phyloP scores from a whole-genome alignment of 1,284 basidiomycete genomes.

The Melampsora larici-populina region DNA sequence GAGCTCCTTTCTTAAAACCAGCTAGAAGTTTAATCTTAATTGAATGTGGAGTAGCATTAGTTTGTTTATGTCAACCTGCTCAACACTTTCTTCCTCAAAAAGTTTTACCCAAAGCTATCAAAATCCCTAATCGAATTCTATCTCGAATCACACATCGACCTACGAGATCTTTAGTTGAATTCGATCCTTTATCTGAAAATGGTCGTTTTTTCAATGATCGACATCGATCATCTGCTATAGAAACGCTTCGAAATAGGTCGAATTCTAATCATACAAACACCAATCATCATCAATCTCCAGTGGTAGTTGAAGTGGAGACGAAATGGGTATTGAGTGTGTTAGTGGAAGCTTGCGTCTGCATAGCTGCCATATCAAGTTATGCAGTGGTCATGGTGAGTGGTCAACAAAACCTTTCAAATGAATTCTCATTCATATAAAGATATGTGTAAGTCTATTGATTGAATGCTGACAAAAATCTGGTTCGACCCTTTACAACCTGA shows the following conservation, averaged over 20 bases:
- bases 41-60: conserved; percentile 5
- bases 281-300: background rate
- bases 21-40: conserved; percentile 21
- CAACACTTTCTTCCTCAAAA: conserved; percentile 35
- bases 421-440: background rate
- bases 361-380: conserved; percentile 22
- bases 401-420: background rate
- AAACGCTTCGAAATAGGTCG: background rate
- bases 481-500: background rate
- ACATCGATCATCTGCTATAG: background rate
- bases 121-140: conserved; percentile 9
- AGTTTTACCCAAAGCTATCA: conserved; percentile 24
- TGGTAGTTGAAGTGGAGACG: conserved; percentile 33
- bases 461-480: background rate
- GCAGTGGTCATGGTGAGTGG: conserved; percentile 27
- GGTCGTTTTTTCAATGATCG: background rate
- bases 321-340: conserved; percentile 35
- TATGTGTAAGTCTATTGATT: background rate
- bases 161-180: background rate
- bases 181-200: background rate
- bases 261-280: background rate
- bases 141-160: background rate
- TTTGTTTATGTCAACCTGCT: conserved; percentile 30
- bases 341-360: conserved; percentile 25
- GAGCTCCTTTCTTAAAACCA: conserved; percentile 29